These are phyloP conservation scores for Colletotrichum tofieldiae DNA, from an alignment of 2,329 filamentous ascomycete genomes.

Conservation along the genomic window DNA sequence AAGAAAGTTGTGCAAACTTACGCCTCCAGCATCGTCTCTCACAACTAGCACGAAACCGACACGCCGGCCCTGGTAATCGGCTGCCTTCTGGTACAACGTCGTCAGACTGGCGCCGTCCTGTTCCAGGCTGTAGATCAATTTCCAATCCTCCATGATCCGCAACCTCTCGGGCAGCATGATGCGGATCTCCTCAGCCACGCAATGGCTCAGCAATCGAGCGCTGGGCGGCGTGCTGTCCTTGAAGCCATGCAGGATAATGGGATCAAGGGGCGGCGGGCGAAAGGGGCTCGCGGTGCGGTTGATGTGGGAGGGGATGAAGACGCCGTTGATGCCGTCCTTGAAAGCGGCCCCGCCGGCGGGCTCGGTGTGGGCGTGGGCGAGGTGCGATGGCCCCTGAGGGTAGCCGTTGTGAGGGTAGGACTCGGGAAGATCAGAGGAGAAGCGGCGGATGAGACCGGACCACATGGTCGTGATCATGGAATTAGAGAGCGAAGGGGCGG, in stretches of 20 bases:
- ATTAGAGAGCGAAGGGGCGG: constrained; percentile 49
- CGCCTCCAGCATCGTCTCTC: constrained; percentile 81
- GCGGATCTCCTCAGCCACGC: constrained; percentile 92
- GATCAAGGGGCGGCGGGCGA: constrained; percentile 89
- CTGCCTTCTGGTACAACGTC: constrained; percentile 88
- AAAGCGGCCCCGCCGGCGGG: constrained; percentile 37
- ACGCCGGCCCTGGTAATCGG: constrained; percentile 76
- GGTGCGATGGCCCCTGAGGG: constrained; percentile 44
- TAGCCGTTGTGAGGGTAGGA: constrained; percentile 48
- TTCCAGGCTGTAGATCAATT: constrained; percentile 88
- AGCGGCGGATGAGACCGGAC: constrained; percentile 78
- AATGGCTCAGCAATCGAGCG: constrained; percentile 78
- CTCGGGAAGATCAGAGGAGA: constrained; percentile 65
- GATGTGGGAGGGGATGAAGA: constrained; percentile 70
- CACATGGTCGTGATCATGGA: constrained; percentile 60
- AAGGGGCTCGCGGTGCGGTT: constrained; percentile 82
- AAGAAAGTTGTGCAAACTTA: constrained; percentile 61
- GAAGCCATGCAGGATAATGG: constrained; percentile 80
- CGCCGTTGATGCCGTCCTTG: constrained; percentile 68
- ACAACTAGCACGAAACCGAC: constrained; percentile 94
- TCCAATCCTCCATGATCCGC: constrained; percentile 91
- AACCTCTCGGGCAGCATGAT: constrained; percentile 89
- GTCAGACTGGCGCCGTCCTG: constrained; percentile 90
- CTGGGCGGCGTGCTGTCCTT: constrained; percentile 70
- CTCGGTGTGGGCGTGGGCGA: constrained; percentile 48